These are phyloP conservation scores for Cryptosporidium muris DNA, from an alignment of 169 alveolate species.

Conservation along the genomic window DNA sequence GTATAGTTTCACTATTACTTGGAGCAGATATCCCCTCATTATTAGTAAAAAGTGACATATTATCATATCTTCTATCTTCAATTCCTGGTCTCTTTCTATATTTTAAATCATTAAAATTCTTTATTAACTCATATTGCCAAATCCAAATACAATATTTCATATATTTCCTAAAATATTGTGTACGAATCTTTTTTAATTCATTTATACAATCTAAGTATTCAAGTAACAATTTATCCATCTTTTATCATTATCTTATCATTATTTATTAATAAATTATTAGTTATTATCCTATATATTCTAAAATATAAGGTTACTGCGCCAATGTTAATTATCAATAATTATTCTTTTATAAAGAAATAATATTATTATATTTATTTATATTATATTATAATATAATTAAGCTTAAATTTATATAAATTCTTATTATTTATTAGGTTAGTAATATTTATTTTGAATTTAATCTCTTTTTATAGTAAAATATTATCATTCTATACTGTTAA, in stretches of 20 bases:
- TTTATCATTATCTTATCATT: background rate
- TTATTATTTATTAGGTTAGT: no score
- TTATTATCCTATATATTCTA: background rate
- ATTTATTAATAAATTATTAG: background rate
- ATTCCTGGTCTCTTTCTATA: background rate
- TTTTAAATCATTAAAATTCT: slow-evolving; percentile 6
- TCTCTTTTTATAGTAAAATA: no score
- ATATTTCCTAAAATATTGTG: background rate
- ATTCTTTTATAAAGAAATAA: background rate
- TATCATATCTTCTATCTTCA: background rate
- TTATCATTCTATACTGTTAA: no score
- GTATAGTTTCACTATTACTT: slow-evolving; percentile 43
- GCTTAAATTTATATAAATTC: no score
- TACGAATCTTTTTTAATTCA: slow-evolving; percentile 3
- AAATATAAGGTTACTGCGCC: background rate
- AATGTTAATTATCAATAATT: background rate
- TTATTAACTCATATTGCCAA: slow-evolving; percentile 57
- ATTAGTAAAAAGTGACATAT: slow-evolving; percentile 34
- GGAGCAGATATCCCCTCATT: slow-evolving; percentile 24
- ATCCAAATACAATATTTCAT: background rate
- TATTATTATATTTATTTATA: background rate
- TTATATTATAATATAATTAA: no score
- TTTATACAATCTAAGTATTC: slow-evolving; percentile 15
- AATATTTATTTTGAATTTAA: no score
- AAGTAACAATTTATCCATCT: slow-evolving; percentile 16